Percentiles rank a stretch among this genome's conserved stretches.
Conservation (phyloP, 257 asterid genomes). For the Fraxinus quadrangulata region DNA sequence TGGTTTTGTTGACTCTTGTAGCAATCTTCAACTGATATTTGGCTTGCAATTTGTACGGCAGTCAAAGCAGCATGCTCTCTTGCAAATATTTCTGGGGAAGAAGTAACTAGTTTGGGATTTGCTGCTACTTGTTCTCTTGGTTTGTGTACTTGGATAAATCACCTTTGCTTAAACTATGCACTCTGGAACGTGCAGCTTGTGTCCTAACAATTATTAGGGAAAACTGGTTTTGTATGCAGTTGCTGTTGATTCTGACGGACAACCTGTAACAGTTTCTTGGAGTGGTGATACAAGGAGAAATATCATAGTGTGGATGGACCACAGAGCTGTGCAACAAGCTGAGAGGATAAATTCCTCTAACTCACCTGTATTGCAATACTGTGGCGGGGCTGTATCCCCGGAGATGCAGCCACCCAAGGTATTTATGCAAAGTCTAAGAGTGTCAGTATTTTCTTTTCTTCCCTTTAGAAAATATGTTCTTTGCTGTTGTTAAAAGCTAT, state of each 20-base stretch:
- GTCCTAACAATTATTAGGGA: slow-evolving; percentile 36
- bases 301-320: slow-evolving; percentile 98
- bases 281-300: slow-evolving; percentile 89
- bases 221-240: slow-evolving; percentile 60
- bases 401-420: slow-evolving; percentile 99
- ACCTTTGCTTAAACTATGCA: slow-evolving; percentile 8
- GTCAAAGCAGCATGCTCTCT: slow-evolving; percentile 77
- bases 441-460: not conserved
- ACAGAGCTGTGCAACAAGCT: slow-evolving; percentile 93
- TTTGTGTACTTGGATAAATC: slow-evolving; percentile 33
- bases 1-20: slow-evolving; percentile 20
- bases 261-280: slow-evolving; percentile 93
- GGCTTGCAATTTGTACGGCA: slow-evolving; percentile 98
- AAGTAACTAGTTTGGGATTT: slow-evolving; percentile 89
- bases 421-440: slow-evolving; percentile 21
- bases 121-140: slow-evolving; percentile 99
- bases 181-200: slow-evolving; percentile 32
- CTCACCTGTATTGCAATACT: slow-evolving; percentile 86
- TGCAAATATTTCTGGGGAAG: slow-evolving; percentile 70
- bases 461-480: slow-evolving; percentile 6
- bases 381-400: slow-evolving; percentile 96
- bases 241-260: slow-evolving; percentile 91
- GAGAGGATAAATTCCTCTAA: slow-evolving; percentile 82
- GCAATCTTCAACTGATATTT: slow-evolving; percentile 99
- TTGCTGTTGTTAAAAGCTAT: not conserved